A percentile compares a stretch with the other conserved stretches of the same genome.
phyloP scores from a whole-genome alignment of 2,329 filamentous ascomycete species.

The Dendrostoma leiphaemia region DNA sequence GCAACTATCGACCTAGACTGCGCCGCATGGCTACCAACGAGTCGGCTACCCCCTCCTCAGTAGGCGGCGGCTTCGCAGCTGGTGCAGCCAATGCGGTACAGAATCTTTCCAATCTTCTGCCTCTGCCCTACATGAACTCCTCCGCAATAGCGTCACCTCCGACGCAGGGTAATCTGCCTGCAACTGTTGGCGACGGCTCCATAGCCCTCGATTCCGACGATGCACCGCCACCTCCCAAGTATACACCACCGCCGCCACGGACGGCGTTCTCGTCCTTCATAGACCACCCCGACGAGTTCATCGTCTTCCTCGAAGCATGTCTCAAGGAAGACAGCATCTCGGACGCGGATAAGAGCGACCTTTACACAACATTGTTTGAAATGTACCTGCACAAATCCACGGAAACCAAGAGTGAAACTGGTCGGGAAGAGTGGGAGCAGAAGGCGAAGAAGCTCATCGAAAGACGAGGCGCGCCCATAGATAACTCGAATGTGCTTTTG shows the following conservation, averaged over 20 bases:
- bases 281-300: slow-evolving; percentile 88
- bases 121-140: slow-evolving; percentile 79
- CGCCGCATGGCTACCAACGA: slow-evolving; percentile 44
- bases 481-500: slow-evolving; percentile 90
- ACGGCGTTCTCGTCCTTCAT: slow-evolving; percentile 96
- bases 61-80: slow-evolving; percentile 45
- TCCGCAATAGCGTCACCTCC: slow-evolving; percentile 54
- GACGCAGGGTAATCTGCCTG: slow-evolving; percentile 46
- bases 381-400: slow-evolving; percentile 94
- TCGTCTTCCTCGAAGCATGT: slow-evolving; percentile 87
- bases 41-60: slow-evolving; percentile 30
- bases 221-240: slow-evolving; percentile 51
- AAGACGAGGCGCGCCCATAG: slow-evolving; percentile 77
- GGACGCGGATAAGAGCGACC: slow-evolving; percentile 73
- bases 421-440: slow-evolving; percentile 79
- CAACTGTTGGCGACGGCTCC: slow-evolving; percentile 52
- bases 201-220: slow-evolving; percentile 50
- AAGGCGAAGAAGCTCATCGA: slow-evolving; percentile 91
- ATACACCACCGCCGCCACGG: slow-evolving; percentile 77
- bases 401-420: slow-evolving; percentile 62
- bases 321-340: slow-evolving; percentile 69
- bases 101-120: slow-evolving; percentile 79
- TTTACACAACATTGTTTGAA: slow-evolving; percentile 94
- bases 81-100: slow-evolving; percentile 76
- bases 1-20: slow-evolving; percentile 72